Evolutionary conservation across 371 early-diverging fungal species (phyloP), one percentile per base, ranked within the genome.

Genomic region (Rhizopus arrhizus): DNA sequence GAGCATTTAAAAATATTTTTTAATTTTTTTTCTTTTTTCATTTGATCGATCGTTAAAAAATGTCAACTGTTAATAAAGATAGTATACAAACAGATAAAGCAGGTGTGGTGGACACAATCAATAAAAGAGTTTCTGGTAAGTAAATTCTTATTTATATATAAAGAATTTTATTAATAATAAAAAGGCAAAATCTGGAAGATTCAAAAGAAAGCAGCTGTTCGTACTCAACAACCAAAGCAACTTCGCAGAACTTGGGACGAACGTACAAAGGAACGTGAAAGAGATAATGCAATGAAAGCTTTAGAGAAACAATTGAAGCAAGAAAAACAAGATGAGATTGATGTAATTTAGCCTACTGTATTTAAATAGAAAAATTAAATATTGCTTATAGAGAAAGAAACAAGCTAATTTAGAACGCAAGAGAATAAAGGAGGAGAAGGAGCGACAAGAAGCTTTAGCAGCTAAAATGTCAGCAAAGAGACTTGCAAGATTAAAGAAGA

Each of bases 351-450:
- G 9, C n/a, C 31, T 32, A 38, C 5, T 5, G 29, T 29, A 45
- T 33, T 12, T n/a, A 34, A 48, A 12, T 56, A 42, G 13, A 13
- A 45, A 10, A 12, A 15, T 15, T 3, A 41, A n/a, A 15, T 2
- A 28, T n/a, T n/a, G 11, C 48, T 32, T 43, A 38, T 72, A 86
- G 86, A 74, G 82, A 62, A 84, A 83, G 66, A 72, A 80, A 50
- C 80, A 79, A 42, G 82, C 81, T 50, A 86, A 78, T 12, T 68
- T 78, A 65, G 86, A 86, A 56, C 81, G 86, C 58, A 81, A 75
- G 53, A 80, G 78, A 72, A 77, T 84, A 43, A 70, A 78, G 68
- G 86, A 84, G 66, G 86, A 86, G 51, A 82, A 86, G 67, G 86
- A 82, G 58, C 73, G 86, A 49, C 70, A 78, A 57, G 86, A 83